Conservation (phyloP, 441 rosid genomes). For the Populus tomentosa region DNA sequence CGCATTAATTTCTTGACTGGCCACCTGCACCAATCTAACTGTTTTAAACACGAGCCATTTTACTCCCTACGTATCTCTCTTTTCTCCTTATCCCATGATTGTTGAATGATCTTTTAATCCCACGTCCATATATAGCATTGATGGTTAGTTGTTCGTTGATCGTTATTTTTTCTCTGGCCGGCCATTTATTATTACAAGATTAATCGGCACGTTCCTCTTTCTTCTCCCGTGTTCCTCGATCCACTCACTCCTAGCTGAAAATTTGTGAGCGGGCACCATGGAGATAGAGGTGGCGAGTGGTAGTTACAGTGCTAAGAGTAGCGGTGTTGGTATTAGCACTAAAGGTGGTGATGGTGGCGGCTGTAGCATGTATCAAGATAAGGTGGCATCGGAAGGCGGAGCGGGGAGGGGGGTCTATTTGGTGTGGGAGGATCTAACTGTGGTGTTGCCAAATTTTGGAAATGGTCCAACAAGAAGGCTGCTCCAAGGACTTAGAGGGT, state of each 20-base stretch:
- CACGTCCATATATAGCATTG: slow-evolving; percentile 10
- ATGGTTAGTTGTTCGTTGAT: slow-evolving; percentile 53
- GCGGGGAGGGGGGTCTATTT: slow-evolving; percentile 33
- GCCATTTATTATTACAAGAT: neutral
- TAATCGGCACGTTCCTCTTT: neutral
- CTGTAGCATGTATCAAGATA: neutral
- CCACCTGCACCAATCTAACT: neutral
- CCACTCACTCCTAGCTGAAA: neutral
- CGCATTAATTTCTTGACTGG: neutral
- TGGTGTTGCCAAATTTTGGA: slow-evolving; percentile 72
- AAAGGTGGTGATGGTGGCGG: neutral
- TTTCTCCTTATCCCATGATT: neutral
- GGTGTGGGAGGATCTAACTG: slow-evolving; percentile 86
- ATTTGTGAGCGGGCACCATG: slow-evolving; percentile 3
- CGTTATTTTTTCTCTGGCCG: slow-evolving; percentile 13
- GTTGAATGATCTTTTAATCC: neutral
- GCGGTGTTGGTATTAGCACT: neutral
- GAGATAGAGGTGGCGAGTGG: slow-evolving; percentile 51
- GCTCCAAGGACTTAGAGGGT: slow-evolving; percentile 65
- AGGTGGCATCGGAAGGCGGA: neutral
- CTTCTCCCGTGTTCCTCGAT: neutral
- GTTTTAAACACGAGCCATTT: slow-evolving; percentile 9
- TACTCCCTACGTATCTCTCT: neutral
- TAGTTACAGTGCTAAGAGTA: slow-evolving; percentile 5
- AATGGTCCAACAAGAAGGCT: slow-evolving; percentile 65